Evolutionary conservation across 768 basidiomycete species (phyloP), one percentile per base, ranked within the genome.

Genomic region (Kwoniella pini): DNA sequence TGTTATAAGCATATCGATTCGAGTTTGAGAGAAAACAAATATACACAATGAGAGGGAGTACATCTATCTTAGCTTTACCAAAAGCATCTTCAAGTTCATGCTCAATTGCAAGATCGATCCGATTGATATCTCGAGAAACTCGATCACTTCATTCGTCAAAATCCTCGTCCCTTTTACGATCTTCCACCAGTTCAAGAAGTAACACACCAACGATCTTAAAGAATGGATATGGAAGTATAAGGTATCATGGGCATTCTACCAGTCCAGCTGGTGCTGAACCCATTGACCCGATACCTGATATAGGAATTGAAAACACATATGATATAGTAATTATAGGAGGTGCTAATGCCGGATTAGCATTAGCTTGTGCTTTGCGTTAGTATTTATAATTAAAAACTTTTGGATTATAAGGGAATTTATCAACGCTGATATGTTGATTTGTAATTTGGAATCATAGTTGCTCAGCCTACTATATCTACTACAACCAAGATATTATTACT

Each of bases 281-380:
- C 13, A 3, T 13, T 6, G 19, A 27, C 15, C 52, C 53, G 4
- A 61, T 65, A 30, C 65, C 65, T 26, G 42, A 45, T 15, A 72
- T 73, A 12, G n/a, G 58, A 4, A 15, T 46, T 2, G 63, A 72
- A 3, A 72, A 81, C 52, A 71, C 75, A 36, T 87, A 84, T 65
- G 96, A 98, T 76, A 83, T 98, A 31, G 90, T 95, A 21, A 89
- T 98, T 68, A 90, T 98, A 24, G 95, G 96, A 17, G 96, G 91
- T 26, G 95, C 94, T 1, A 93, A 91, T 24, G 90, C 85, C 3
- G 96, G 96, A 3, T 83, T 99, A 39, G 89, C 93, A 12, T 80
- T 99, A 33, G 93, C 92, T 2, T 86, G 85, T 72, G 90, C 91
- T 31, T 82, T 99, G 6, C 84, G 94, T 95, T 74, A 61, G 84